Base-by-base conservation (phyloP, 2,329 filamentous ascomycete genomes). In the Tolypocladium tundrense region DNA sequence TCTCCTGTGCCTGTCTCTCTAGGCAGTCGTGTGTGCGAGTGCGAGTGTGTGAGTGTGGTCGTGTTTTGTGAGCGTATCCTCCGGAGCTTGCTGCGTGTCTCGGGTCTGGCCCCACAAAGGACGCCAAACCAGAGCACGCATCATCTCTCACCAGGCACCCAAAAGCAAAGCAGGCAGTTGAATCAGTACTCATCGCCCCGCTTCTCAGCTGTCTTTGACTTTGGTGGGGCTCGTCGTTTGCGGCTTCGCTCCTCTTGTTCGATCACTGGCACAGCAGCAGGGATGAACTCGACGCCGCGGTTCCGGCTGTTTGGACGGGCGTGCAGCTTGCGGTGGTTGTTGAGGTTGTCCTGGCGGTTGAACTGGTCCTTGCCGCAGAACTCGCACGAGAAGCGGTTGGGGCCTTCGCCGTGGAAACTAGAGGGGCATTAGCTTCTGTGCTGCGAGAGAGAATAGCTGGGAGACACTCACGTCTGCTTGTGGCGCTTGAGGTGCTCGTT, bases 401-500 rank as follows among this genome's bases (percentile, higher is more conserved):
- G 72, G 11, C 72, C 72, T 57, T 74, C 72, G 8, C 72, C 72
- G 42, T 74, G 72, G 53, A 69, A 72, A 53, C 71, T 72, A 51
- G 14, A 54, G 3, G 8, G 10, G 37, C 48, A 16, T 53, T 43
- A 57, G 43, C 54, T 53, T 4, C 19, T 33, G 33, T 16, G 13
- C 4, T 39, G 33, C 7, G 41, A 52, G 10, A 42, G 2, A 37
- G 27, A 43, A 13, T 10, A 37, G 37, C 2, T 11, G 10, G 2
- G 24, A 40, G n/a, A 24, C 40, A 74, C 78, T 72, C 64, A 82
- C 79, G 77, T 78, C 56, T 74, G 73, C 55, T 77, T 72, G 64
- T 84, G 81, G 35, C 81, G 74, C 70, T 82, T 83, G 21, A 83
- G 68, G 60, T 84, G 81, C 66, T 84, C 81, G 31, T 77, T 77